Conservation (phyloP, 2,329 filamentous ascomycete genomes). For the Cladosporium halotolerans region DNA sequence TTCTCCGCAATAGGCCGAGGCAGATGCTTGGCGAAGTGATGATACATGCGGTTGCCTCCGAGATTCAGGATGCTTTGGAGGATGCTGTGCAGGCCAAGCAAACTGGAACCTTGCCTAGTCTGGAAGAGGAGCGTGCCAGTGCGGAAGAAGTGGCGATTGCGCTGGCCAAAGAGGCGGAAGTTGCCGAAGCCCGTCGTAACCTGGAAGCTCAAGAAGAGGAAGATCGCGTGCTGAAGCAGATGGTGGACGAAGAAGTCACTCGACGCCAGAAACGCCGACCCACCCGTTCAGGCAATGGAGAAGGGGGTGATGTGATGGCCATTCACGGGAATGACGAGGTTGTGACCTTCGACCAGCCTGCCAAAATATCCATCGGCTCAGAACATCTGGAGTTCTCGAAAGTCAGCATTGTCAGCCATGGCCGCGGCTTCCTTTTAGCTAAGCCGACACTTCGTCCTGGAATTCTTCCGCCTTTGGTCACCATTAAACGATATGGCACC, state of each 20-base stretch:
- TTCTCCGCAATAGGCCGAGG: slow-evolving; percentile 64
- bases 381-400: slow-evolving; percentile 21
- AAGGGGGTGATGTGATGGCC: slow-evolving; percentile 12
- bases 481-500: slow-evolving; percentile 22
- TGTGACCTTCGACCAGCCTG: slow-evolving; percentile 26
- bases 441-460: slow-evolving; percentile 14
- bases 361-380: slow-evolving; percentile 16
- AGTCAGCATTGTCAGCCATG: slow-evolving; percentile 17
- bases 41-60: slow-evolving; percentile 56
- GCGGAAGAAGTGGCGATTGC: slow-evolving; percentile 68
- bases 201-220: slow-evolving; percentile 49
- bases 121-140: slow-evolving; percentile 81
- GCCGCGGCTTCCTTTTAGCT: slow-evolving; percentile 18
- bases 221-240: slow-evolving; percentile 61
- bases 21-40: slow-evolving; percentile 58
- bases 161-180: slow-evolving; percentile 44
- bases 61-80: slow-evolving; percentile 67
- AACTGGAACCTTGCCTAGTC: slow-evolving; percentile 68
- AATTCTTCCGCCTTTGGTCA: slow-evolving; percentile 19
- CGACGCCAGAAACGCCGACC: slow-evolving; percentile 57
- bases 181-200: slow-evolving; percentile 34
- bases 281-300: slow-evolving; percentile 38
- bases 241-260: slow-evolving; percentile 66
- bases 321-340: slow-evolving; percentile 12
- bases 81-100: slow-evolving; percentile 75